Evolutionary conservation across 2,329 filamentous ascomycete species (phyloP), one percentile per base, ranked within the genome.

Genomic region (Aureobasidium pullulans): DNA sequence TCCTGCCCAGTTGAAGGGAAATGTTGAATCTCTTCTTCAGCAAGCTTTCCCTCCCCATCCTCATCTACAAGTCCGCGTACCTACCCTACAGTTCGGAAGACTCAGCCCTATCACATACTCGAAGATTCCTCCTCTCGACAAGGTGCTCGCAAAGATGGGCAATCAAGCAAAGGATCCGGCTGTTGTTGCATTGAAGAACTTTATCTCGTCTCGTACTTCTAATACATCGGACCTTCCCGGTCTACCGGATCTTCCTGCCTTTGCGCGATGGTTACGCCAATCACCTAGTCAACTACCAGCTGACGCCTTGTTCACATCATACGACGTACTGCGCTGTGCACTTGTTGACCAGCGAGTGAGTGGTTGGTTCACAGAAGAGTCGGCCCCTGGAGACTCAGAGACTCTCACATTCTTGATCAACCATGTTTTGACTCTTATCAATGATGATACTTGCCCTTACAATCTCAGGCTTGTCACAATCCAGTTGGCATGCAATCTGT

Each of bases 401-500:
- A 90, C 88, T 0, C 76, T 93, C 13, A 69, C 79, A 36, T 76
- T 81, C 0, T 73, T 96, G 2, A 70, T 90, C 3, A 72, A 81
- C 3, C 75, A 82, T 39, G 81, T 78, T n/a, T 65, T 70, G 9
- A 72, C 77, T n/a, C 73, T 90, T 46, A 84, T 82, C 63, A 70
- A 75, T 6, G 77, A 82, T 34, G 69, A 75, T 8, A 72, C 76
- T 1, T 88, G 85, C 42, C 90, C 90, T 0, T 96, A 96, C 69
- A 86, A 89, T 4, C 80, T 95, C 1, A 86, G 90, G 13, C 83
- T 96, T 1, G 89, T 96, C 15, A 87, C 90, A 0, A 75, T 96
- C 23, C 92, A 96, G 66, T 81, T 93, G 68, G 81, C 84, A 1
- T 95, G 90, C 74, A 96, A 96, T 67, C 77, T 96, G 43, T 96